phyloP scores from a whole-genome alignment of 2,329 filamentous ascomycete genomes.

The Aspergillus costaricaensis region DNA sequence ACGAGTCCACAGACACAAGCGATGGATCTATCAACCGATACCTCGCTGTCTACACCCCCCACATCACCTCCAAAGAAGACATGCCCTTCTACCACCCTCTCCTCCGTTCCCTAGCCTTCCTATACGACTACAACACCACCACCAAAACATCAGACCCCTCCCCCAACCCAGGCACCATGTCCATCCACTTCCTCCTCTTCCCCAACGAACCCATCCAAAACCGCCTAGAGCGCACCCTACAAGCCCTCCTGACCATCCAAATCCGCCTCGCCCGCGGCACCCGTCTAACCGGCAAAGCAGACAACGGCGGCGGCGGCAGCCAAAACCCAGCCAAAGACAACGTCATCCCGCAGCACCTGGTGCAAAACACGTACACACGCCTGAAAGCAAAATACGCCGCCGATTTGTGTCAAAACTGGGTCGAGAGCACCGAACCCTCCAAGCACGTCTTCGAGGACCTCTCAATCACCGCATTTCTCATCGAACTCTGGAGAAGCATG shows the following conservation, averaged over 20 bases:
- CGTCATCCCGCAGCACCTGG: slow-evolving; percentile 71
- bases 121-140: slow-evolving; percentile 56
- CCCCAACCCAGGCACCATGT: slow-evolving; percentile 42
- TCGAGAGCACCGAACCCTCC: slow-evolving; percentile 78
- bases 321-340: slow-evolving; percentile 82
- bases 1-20: slow-evolving; percentile 6
- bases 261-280: slow-evolving; percentile 36
- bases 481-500: slow-evolving; percentile 88
- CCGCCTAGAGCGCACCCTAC: slow-evolving; percentile 42
- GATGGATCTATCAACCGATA: slow-evolving; percentile 20
- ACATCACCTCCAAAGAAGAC: slow-evolving; percentile 61
- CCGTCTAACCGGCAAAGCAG: slow-evolving; percentile 19
- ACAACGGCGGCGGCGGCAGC: slow-evolving; percentile 55
- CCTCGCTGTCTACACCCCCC: slow-evolving; percentile 77
- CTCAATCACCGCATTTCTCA: slow-evolving; percentile 84
- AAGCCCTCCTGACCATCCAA: slow-evolving; percentile 40
- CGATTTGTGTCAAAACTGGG: slow-evolving; percentile 72
- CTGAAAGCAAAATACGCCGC: slow-evolving; percentile 80
- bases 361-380: slow-evolving; percentile 79
- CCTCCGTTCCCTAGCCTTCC: slow-evolving; percentile 71
- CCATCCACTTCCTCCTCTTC: slow-evolving; percentile 56
- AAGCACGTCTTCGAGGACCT: slow-evolving; percentile 98
- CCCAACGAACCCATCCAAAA: slow-evolving; percentile 38
- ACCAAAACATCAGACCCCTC: slow-evolving; percentile 31
- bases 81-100: slow-evolving; percentile 88